Evolutionary conservation across 2,329 filamentous ascomycete genomes (phyloP).

Genomic region (Biscogniauxia sp.): DNA sequence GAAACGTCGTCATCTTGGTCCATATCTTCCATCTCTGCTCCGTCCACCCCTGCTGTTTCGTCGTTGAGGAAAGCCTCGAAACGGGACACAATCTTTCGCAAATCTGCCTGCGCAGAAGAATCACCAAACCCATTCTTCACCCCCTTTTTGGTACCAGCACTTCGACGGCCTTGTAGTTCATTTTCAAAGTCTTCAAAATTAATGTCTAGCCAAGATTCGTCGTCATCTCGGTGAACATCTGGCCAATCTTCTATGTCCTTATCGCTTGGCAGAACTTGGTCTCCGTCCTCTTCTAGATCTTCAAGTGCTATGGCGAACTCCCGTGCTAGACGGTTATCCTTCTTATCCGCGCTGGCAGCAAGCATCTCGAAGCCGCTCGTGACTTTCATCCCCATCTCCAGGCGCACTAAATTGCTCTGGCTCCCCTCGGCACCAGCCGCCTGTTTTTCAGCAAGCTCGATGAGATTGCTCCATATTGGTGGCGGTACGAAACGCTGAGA

Average conservation of each 20-base stretch:
- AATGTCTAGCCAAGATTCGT: constrained; percentile 90
- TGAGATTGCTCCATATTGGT: constrained; percentile 45
- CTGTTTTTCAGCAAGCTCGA: constrained; percentile 29
- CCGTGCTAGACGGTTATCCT: constrained; percentile 65
- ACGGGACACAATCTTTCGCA: constrained; percentile 88
- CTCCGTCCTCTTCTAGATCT: constrained; percentile 71
- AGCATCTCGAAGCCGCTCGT: constrained; percentile 91
- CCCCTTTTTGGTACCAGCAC: constrained; percentile 13
- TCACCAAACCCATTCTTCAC: constrained; percentile 57
- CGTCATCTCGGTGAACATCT: constrained; percentile 62
- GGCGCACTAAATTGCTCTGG: constrained; percentile 35
- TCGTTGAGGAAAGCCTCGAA: constrained; percentile 92
- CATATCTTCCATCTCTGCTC: constrained; percentile 71
- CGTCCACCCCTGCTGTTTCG: constrained; percentile 75
- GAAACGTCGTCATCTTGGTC: constrained; percentile 60
- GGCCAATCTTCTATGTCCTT: constrained; percentile 72
- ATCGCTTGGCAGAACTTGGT: constrained; percentile 64
- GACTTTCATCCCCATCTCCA: constrained; percentile 83
- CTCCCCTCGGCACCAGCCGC: constrained; percentile 18
- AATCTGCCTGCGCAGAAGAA: constrained; percentile 65
- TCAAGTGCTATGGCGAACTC: constrained; percentile 76
- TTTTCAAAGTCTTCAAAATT: constrained; percentile 85
- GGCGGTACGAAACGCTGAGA: constrained; percentile 78
- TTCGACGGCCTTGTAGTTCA: constrained; percentile 61
- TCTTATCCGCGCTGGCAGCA: constrained; percentile 62